Percentiles rank a stretch among this genome's conserved stretches.
Evolutionary conservation across 345 rosid species (phyloP).

Genomic region (Moricandia arvensis): DNA sequence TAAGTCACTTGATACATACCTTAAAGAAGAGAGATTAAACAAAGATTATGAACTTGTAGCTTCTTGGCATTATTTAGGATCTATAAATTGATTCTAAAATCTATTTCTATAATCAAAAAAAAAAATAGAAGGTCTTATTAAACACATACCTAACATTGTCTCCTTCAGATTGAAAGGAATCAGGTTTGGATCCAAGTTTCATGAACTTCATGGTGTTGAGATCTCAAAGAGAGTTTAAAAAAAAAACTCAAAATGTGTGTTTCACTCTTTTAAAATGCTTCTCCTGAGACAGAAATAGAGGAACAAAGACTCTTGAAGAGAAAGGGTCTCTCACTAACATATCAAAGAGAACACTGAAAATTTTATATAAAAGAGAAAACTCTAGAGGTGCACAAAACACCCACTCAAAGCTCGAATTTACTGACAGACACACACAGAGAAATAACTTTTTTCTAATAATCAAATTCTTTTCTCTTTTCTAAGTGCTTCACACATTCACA

Average conservation of each 20-base stretch:
- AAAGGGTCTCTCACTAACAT: conserved; percentile 24
- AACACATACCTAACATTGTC: conserved; percentile 57
- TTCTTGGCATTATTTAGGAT: not conserved
- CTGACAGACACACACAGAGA: conserved; percentile 56
- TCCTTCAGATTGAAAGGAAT: conserved; percentile 69
- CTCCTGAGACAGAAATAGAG: conserved; percentile 43
- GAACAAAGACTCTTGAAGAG: not conserved
- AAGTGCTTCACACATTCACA: conserved; percentile 44
- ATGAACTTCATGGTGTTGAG: conserved; percentile 69
- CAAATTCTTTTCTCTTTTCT: conserved; percentile 36
- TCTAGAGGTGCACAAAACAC: conserved; percentile 44
- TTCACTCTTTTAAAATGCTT: conserved; percentile 39
- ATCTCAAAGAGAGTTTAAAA: conserved; percentile 3
- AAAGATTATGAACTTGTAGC: not conserved
- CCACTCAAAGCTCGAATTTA: conserved; percentile 61
- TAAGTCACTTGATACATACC: conserved; percentile 71
- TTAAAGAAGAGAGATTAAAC: conserved; percentile 27
- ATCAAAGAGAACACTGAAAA: conserved; percentile 37
- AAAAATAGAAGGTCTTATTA: not conserved
- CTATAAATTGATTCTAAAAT: not conserved
- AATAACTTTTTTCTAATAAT: conserved; percentile 34
- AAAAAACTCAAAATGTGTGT: not conserved
- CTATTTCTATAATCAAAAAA: not conserved
- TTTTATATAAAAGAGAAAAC: conserved; percentile 11
- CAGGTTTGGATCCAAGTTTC: conserved; percentile 93